Evolutionary conservation across 345 rosid species (phyloP), one percentile per base, ranked within the genome.

Genomic region (Chamaenerion angustifolium): DNA sequence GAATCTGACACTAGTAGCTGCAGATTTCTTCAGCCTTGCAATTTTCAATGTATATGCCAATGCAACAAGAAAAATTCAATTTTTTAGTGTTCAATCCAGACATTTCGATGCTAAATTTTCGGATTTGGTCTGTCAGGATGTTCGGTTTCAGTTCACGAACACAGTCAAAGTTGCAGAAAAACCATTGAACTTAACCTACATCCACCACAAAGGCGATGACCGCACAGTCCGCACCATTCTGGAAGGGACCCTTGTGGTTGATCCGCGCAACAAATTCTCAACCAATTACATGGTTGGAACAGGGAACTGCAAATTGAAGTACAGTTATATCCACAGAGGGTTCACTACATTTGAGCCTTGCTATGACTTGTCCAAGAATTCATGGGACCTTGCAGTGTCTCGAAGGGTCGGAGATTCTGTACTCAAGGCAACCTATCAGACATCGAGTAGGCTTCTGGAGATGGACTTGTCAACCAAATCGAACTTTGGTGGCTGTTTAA

Each of bases 71-170:
- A 31, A 31, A 31, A 31, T 3, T 31, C 10, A 5, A 7, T 31
- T 31, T 31, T 31, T 3, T 5, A 31, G 10, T 31, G 8, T 31
- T 31, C 10, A 31, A 31, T 31, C 25, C 37, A 31, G 6, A 1
- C 37, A 31, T 31, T 31, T 21, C 3, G 25, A 31, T 31, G 37
- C 37, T 31, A 31, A 21, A 31, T 31, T 23, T 1, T 43, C 11
- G 45, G 7, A 48, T 48, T 10, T 37, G 51, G 52, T 12, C 46
- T 46, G 48, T 57, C 76, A 85, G 97, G 95, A 89, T 64, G 71
- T 83, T 49, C 71, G 84, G 67, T 89, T 89, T 68, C 97, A 83
- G 83, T 89, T 89, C 56, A 89, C 85, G 95, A 89, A 81, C 76
- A 64, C 78, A 0, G 68, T 81, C 31, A 77, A 54, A 65, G 60